Conservation (phyloP, 805 yeast species). For the Saccharomyces paradoxus region DNA sequence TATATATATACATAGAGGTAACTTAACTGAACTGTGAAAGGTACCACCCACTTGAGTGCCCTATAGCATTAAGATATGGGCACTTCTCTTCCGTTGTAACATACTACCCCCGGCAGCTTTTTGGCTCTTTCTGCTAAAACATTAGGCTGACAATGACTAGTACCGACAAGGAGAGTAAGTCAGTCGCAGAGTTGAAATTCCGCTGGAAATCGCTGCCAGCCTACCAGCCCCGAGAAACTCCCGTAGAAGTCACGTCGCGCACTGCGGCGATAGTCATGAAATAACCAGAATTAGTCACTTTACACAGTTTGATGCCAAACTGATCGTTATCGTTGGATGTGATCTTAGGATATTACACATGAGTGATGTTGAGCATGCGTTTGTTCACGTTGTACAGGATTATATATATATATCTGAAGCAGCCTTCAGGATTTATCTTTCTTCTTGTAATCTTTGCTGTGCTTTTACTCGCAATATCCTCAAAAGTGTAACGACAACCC, state of each 20-base stretch:
- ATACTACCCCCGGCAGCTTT: background rate
- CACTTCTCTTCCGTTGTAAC: background rate
- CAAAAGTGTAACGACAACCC: background rate
- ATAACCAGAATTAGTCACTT: background rate
- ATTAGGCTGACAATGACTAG: background rate
- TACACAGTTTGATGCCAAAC: background rate
- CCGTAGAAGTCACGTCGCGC: background rate
- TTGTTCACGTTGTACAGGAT: background rate
- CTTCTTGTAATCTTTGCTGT: background rate
- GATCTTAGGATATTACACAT: background rate
- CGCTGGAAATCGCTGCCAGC: background rate
- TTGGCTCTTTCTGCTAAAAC: background rate
- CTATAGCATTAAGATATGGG: background rate
- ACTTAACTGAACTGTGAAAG: background rate
- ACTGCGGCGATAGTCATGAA: background rate
- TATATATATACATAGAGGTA: background rate
- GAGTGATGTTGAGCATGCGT: background rate
- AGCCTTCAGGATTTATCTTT: background rate
- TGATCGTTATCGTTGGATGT: background rate
- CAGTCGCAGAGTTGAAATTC: background rate
- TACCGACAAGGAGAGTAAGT: background rate
- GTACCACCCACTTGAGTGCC: background rate
- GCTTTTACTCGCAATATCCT: background rate
- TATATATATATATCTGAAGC: background rate
- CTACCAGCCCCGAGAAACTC: background rate